Conservation (phyloP, 768 basidiomycete genomes). For the Pseudohyphozyma bogoriensis region DNA sequence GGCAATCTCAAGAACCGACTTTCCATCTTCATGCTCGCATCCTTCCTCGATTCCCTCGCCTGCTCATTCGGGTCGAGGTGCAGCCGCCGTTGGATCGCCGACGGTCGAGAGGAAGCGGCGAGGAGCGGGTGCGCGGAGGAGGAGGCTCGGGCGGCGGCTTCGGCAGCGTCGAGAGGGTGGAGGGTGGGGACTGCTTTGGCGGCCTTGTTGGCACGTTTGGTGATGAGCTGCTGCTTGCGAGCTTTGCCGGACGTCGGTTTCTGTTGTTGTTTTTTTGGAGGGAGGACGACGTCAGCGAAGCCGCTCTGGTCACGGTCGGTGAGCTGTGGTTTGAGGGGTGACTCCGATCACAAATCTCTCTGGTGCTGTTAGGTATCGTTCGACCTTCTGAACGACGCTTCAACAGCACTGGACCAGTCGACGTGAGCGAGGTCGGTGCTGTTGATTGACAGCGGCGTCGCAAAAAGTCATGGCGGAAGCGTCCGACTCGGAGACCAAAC, state of each 20-base stretch:
- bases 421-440: too few species aligned
- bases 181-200: slow-evolving; percentile 45
- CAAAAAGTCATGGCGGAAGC: too few species aligned
- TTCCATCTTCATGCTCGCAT: slow-evolving; percentile 24
- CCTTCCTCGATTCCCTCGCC: slow-evolving; percentile 12
- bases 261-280: too few species aligned
- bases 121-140: background rate
- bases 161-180: slow-evolving; percentile 9
- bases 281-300: background rate
- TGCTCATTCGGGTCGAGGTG: slow-evolving; percentile 18
- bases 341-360: too few species aligned
- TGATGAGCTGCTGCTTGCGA: slow-evolving; percentile 61
- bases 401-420: too few species aligned
- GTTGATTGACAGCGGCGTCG: too few species aligned
- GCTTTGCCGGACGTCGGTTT: slow-evolving; percentile 54
- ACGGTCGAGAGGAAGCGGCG: background rate
- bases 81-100: slow-evolving; percentile 3
- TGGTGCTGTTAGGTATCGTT: too few species aligned
- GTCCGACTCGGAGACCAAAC: too few species aligned
- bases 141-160: background rate
- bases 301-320: too few species aligned
- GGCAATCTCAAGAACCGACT: slow-evolving; percentile 26
- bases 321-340: too few species aligned
- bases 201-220: slow-evolving; percentile 74
- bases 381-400: too few species aligned